These are phyloP conservation scores for Eucalyptus tenuipes DNA, from an alignment of 345 rosid species.

Conservation along the genomic window DNA sequence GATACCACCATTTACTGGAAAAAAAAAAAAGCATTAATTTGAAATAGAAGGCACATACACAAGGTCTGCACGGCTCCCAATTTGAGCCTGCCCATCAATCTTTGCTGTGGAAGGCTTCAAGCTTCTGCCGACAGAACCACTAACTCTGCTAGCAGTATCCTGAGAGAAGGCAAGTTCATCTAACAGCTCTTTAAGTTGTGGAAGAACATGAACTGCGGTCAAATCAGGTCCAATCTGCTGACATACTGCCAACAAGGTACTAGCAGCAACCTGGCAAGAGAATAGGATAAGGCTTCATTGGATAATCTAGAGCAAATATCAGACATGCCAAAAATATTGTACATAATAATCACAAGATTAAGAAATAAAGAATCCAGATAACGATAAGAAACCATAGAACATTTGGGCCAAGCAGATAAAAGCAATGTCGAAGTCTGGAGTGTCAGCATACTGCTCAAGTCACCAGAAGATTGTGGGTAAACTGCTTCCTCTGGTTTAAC, in stretches of 20 bases:
- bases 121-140: conserved; percentile 35
- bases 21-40: background rate
- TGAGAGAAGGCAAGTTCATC: conserved; percentile 95
- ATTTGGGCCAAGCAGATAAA: background rate
- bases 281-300: background rate
- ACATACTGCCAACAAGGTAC: conserved; percentile 61
- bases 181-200: conserved; percentile 81
- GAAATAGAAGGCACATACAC: conserved; percentile 50
- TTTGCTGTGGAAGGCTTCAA: conserved; percentile 27
- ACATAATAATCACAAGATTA: background rate
- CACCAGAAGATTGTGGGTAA: background rate
- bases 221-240: conserved; percentile 88
- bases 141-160: conserved; percentile 30
- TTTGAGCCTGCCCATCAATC: conserved; percentile 39
- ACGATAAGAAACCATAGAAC: background rate
- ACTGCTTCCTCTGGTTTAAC: background rate
- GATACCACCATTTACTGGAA: background rate
- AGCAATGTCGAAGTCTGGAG: background rate
- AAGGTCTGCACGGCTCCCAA: conserved; percentile 82
- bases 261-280: conserved; percentile 58
- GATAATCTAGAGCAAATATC: background rate
- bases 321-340: background rate
- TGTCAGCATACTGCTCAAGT: background rate
- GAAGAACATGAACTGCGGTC: conserved; percentile 77
- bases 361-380: background rate